phyloP scores from a whole-genome alignment of 805 yeast species.

The Schizosaccharomyces lindneri region DNA sequence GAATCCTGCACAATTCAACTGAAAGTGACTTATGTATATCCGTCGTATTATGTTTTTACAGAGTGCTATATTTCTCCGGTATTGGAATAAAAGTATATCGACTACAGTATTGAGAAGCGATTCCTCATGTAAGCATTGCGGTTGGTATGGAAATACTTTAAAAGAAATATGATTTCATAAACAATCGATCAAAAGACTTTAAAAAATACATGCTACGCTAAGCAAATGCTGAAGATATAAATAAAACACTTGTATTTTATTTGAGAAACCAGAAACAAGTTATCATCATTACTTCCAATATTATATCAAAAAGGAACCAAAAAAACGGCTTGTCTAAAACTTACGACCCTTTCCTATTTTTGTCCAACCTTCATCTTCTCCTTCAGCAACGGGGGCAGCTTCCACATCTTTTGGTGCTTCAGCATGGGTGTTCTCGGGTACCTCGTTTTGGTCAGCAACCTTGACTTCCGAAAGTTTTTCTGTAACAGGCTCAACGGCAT shows the following conservation, averaged over 20 bases:
- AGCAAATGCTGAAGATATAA: neutral
- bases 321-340: neutral
- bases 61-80: no score
- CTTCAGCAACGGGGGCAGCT: conserved; percentile 5
- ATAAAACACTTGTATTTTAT: neutral
- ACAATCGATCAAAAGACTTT: no score
- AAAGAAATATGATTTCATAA: no score
- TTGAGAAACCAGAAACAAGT: neutral
- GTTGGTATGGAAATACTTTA: no score
- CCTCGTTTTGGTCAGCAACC: neutral
- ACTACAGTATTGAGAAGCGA: no score
- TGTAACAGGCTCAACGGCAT: conserved; percentile 2
- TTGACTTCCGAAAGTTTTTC: conserved; percentile 1
- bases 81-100: no score
- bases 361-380: conserved; percentile 8
- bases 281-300: neutral
- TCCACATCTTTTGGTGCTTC: conserved; percentile 3
- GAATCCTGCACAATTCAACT: no score
- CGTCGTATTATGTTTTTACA: no score
- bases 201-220: no score
- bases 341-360: neutral
- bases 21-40: no score
- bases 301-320: neutral
- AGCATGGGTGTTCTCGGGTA: neutral
- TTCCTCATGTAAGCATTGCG: no score